These are phyloP conservation scores for Fusarium sp. DNA, from an alignment of 2,329 filamentous ascomycete genomes.

Conservation along the genomic window DNA sequence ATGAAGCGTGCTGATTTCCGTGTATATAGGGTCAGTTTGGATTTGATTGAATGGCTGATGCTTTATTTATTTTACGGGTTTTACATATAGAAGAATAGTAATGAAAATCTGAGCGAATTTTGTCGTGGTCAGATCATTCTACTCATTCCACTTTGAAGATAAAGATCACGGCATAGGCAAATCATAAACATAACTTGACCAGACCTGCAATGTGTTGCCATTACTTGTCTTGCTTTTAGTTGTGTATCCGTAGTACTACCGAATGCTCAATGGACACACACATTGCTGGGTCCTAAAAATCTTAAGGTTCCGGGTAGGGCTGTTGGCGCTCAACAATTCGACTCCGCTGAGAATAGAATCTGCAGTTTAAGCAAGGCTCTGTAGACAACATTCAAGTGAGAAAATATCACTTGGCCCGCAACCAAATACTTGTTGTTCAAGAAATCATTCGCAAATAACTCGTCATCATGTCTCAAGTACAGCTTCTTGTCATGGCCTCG, in stretches of 20 bases:
- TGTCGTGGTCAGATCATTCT: background rate
- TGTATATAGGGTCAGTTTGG: conserved; percentile 17
- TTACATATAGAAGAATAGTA: conserved; percentile 11
- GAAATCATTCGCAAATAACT: background rate
- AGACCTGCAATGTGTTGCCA: too few relatives aligned
- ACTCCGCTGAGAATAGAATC: conserved; percentile 11
- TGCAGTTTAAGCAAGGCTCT: background rate
- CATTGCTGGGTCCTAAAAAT: background rate
- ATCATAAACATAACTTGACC: too few relatives aligned
- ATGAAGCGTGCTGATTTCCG: conserved; percentile 20
- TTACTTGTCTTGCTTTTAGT: too few relatives aligned
- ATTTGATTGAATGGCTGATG: background rate
- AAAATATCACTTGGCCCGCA: background rate
- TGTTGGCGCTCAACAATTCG: background rate
- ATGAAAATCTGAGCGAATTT: background rate
- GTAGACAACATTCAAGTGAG: background rate
- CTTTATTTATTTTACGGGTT: conserved; percentile 1
- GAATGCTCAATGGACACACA: too few relatives aligned
- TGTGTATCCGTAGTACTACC: too few relatives aligned
- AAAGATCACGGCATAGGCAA: too few relatives aligned
- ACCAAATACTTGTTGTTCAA: too few relatives aligned
- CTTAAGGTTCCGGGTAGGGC: background rate
- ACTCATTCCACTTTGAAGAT: too few relatives aligned
- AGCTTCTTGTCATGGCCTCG: conserved; percentile 72
- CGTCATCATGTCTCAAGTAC: conserved; percentile 51